phyloP scores from a whole-genome alignment of 202 grass and related monocot species.

The Panicum hallii region DNA sequence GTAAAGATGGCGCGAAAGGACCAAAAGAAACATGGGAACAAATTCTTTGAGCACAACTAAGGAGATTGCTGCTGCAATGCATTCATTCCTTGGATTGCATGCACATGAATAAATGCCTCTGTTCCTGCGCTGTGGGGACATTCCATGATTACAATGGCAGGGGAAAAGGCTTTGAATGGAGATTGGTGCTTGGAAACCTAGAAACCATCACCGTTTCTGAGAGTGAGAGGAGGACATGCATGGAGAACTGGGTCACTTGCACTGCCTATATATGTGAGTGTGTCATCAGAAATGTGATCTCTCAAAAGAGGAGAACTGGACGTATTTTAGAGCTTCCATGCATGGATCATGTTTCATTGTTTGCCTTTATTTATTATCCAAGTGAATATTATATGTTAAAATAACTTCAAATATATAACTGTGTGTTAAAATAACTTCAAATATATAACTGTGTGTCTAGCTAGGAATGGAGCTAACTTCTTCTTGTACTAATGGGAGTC shows the following conservation, averaged over 20 bases:
- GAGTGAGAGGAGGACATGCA: conserved; percentile 39
- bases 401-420: conserved; percentile 23
- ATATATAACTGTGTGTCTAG: conserved; percentile 1
- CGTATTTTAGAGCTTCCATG: conserved; percentile 36
- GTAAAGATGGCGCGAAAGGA: conserved; percentile 54
- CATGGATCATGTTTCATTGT: conserved; percentile 26
- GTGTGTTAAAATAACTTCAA: conserved; percentile 19
- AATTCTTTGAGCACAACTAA: conserved; percentile 86
- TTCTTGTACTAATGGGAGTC: background rate
- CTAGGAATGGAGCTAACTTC: background rate
- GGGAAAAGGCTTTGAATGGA: conserved; percentile 67
- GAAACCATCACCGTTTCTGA: conserved; percentile 40
- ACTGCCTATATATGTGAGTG: background rate
- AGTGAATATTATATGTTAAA: background rate
- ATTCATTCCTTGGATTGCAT: conserved; percentile 46
- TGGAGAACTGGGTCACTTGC: conserved; percentile 46
- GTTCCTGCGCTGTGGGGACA: conserved; percentile 65
- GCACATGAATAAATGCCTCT: conserved; percentile 49
- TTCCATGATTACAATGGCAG: conserved; percentile 54
- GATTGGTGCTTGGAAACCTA: conserved; percentile 69
- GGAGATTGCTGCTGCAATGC: conserved; percentile 53
- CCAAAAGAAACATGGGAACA: conserved; percentile 59
- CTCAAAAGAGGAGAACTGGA: conserved; percentile 59
- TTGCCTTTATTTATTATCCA: background rate
- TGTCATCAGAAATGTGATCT: conserved; percentile 38